phyloP scores from a whole-genome alignment of 371 early-diverging fungal species.

The Sporodiniella umbellata region DNA sequence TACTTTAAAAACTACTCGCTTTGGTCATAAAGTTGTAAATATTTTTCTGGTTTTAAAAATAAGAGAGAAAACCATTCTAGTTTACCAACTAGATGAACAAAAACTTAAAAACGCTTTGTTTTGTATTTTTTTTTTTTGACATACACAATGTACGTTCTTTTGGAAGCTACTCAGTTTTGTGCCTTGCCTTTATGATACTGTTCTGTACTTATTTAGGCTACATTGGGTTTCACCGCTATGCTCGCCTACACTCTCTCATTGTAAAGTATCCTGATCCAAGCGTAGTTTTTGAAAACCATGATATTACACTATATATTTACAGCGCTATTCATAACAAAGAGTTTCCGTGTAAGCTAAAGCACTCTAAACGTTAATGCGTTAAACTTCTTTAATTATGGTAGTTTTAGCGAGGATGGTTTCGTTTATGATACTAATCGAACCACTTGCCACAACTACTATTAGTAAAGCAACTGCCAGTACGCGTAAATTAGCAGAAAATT shows the following conservation, averaged over 20 bases:
- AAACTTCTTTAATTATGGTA: neutral
- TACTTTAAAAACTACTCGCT: no score
- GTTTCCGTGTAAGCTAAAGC: conserved; percentile 33
- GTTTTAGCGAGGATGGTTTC: conserved; percentile 24
- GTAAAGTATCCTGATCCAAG: conserved; percentile 50
- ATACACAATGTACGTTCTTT: no score
- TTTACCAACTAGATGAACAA: no score
- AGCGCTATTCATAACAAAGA: conserved; percentile 32
- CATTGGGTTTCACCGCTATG: conserved; percentile 37
- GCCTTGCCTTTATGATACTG: no score
- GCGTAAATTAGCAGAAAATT: conserved; percentile 51
- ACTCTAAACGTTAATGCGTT: no score
- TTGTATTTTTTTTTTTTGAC: no score
- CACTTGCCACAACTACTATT: conserved; percentile 48
- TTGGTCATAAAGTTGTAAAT: no score
- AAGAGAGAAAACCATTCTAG: no score
- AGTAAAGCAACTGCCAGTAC: conserved; percentile 30
- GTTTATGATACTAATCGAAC: conserved; percentile 49
- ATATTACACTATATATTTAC: conserved; percentile 38
- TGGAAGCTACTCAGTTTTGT: no score
- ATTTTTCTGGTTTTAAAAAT: no score
- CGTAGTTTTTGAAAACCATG: conserved; percentile 29
- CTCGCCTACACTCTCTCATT: conserved; percentile 24
- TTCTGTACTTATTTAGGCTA: no score
- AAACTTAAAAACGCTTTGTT: no score